Evolutionary conservation across 1,139 yeast species (phyloP).

Genomic region (Candida labiduridarum): DNA sequence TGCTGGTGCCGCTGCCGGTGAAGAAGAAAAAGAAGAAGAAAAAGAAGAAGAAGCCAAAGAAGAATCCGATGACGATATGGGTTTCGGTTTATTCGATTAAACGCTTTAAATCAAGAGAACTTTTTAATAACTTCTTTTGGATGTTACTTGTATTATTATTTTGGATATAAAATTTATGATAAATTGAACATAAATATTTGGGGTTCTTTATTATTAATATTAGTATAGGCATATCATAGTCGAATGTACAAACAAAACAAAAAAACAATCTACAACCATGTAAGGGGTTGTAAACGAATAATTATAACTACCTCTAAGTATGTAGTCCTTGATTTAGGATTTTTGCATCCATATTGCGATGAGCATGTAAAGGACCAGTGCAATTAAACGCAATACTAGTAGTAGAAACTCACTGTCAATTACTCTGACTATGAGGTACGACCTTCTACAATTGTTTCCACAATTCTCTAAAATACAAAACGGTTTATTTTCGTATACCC

Average conservation of each 20-base stretch:
- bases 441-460: too few relatives aligned
- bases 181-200: not conserved
- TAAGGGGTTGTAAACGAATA: not conserved
- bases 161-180: slow-evolving; percentile 1
- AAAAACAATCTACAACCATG: not conserved
- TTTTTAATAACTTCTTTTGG: slow-evolving; percentile 1
- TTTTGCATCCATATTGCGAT: not conserved
- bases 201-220: not conserved
- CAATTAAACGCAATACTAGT: too few relatives aligned
- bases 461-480: slow-evolving; percentile 1
- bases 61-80: slow-evolving; percentile 76
- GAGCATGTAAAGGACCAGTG: not conserved
- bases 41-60: slow-evolving; percentile 60
- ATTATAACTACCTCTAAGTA: not conserved
- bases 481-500: slow-evolving; percentile 7
- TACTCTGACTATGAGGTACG: too few relatives aligned
- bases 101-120: slow-evolving; percentile 12
- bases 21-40: slow-evolving; percentile 56
- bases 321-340: not conserved
- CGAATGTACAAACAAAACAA: not conserved
- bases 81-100: slow-evolving; percentile 85
- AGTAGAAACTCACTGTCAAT: too few relatives aligned
- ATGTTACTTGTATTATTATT: slow-evolving; percentile 8
- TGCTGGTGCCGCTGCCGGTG: slow-evolving; percentile 59
- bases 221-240: slow-evolving; percentile 4